These are phyloP conservation scores for Raphidocelis subcapitata DNA, from an alignment of 139 green algal species.

Conservation along the genomic window DNA sequence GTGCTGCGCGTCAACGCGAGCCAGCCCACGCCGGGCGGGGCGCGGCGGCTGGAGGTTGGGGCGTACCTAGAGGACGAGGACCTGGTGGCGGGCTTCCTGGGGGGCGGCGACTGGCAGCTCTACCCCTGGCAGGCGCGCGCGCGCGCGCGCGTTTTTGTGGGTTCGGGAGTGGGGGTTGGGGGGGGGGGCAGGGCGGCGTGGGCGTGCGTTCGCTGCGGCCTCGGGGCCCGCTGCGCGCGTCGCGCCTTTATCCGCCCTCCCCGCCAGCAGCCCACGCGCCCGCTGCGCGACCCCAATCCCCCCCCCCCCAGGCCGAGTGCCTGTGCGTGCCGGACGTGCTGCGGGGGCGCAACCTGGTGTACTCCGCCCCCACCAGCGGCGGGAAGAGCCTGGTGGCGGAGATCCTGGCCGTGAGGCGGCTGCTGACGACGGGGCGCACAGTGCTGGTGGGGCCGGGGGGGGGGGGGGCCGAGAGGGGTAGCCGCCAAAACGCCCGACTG, in stretches of 20 bases:
- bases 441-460: conserved; percentile 1
- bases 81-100: conserved; percentile 44
- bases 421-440: conserved; percentile 38
- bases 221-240: neutral
- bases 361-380: conserved; percentile 79
- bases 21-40: neutral
- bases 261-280: neutral
- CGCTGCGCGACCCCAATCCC: neutral
- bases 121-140: conserved; percentile 73
- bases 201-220: neutral
- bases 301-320: conserved; percentile 52
- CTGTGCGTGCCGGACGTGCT: conserved; percentile 62
- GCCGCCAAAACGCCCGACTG: too few relatives aligned
- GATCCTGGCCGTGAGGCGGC: conserved; percentile 61
- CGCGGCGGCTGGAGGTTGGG: neutral
- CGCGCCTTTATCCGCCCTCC: neutral
- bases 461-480: too few relatives aligned
- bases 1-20: neutral
- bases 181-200: neutral
- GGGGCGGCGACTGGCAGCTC: conserved; percentile 52
- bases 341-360: conserved; percentile 75
- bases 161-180: neutral
- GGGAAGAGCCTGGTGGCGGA: conserved; percentile 79
- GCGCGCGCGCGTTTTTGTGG: neutral
- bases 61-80: conserved; percentile 13